Percentiles rank a stretch among this genome's conserved stretches.
These are phyloP conservation scores for Boechera stricta DNA, from an alignment of 345 rosid species.

Conservation along the genomic window DNA sequence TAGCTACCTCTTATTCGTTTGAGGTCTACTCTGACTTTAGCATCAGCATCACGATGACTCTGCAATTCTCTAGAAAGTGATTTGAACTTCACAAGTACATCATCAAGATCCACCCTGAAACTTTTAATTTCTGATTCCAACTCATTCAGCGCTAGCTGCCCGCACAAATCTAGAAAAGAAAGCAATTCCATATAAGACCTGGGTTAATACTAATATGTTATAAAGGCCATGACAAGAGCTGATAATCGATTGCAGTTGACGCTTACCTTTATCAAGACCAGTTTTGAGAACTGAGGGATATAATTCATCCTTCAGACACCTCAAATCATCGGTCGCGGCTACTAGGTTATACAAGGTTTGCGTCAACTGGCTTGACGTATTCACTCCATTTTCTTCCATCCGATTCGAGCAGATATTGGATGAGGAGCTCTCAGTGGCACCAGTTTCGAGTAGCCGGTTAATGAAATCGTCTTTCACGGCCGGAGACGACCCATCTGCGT, in stretches of 20 bases:
- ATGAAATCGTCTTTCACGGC: conserved; percentile 66
- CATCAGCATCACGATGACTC: conserved; percentile 61
- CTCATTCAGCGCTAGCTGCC: conserved; percentile 53
- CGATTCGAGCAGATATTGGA: conserved; percentile 49
- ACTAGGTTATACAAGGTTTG: conserved; percentile 59
- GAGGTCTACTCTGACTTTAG: conserved; percentile 71
- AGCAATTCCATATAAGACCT: conserved; percentile 36
- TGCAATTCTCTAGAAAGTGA: conserved; percentile 67
- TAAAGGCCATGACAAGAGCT: conserved; percentile 13
- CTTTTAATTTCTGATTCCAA: conserved; percentile 64
- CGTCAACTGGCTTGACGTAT: conserved; percentile 50
- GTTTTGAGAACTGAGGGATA: conserved; percentile 57
- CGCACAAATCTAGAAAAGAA: conserved; percentile 58
- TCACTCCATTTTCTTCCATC: conserved; percentile 55
- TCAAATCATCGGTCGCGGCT: conserved; percentile 60
- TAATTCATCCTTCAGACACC: conserved; percentile 67
- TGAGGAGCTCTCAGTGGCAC: conserved; percentile 89
- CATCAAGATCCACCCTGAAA: conserved; percentile 65
- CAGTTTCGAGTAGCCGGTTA: conserved; percentile 74
- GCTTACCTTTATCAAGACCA: conserved; percentile 59
- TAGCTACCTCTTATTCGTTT: conserved; percentile 70
- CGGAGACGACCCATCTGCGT: conserved; percentile 55
- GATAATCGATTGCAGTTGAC: conserved; percentile 18
- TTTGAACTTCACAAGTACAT: conserved; percentile 74
- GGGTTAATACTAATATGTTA: conserved; percentile 30